Base-by-base conservation (phyloP, 768 basidiomycete species). In the Tricholoma sp. region DNA sequence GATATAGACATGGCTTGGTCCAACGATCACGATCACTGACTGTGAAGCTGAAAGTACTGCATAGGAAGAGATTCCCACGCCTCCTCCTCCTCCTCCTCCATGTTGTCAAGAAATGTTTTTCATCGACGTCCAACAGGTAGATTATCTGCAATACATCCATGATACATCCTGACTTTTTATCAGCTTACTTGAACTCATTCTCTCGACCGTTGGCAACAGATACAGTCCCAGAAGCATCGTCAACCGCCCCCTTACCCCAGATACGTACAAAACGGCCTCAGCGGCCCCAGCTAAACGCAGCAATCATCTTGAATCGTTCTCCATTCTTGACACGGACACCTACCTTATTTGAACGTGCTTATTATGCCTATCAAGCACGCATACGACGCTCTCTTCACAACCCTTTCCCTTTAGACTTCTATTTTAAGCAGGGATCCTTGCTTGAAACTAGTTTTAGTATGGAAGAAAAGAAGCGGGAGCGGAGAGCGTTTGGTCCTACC, bases 401-500 rank as follows among this genome's bases (percentile, higher is more conserved):
- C 62, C 94, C 94, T 0, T 86, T 93, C 68, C 91, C 94, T 15
- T 77, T 83, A 56, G 86, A 94, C 48, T 93, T 96, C 72, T 98
- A 95, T 75, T 96, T 96, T 80, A 94, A 94, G 72, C 86, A 86
- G 50, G 94, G 94, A 8, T 90, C 94, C 0, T 77, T 91, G 13
- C 80, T 94, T 31, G 88, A 94, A 68, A 83, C 85, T 12, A 81
- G 89, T 37, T 96, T 93, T 71, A 84, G 79, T 49, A 70, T 83
- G 50, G 88, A 94, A 66, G 88, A 94, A 65, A 80, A 82, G 47
- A 74, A 78, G 57, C 81, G 89, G 50, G 92, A 94, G 64, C 73
- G 76, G 37, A 75, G 78, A 52, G 85, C 88, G 0, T 98, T 93
- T 70, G 93, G 94, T 0, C 73, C 78, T 0, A 74, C 70, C 3